Evolutionary conservation across 768 basidiomycete genomes (phyloP), one percentile per base, ranked within the genome.

Genomic region (Tricholoma furcatifolium): DNA sequence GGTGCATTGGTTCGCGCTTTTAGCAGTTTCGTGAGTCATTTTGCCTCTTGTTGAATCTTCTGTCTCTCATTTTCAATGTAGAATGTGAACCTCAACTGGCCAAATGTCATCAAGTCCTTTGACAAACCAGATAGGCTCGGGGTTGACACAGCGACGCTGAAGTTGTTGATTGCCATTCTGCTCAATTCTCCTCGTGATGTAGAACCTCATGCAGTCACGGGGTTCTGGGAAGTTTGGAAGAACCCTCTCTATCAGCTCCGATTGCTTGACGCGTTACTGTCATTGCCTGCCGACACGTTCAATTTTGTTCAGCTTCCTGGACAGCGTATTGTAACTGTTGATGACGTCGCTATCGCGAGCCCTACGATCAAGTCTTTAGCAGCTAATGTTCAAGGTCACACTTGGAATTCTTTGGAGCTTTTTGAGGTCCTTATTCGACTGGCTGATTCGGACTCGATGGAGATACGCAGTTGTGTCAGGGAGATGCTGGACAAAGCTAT

Each of bases 401-500:
- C 92, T 0, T 98, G 95, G 95, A 98, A 98, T 66, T 93, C 91
- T 5, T 73, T 93, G 8, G 93, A 97, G 60, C 73, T 98, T 38
- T 91, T 95, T 60, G 85, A 93, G 67, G 85, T 93, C 24, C 75
- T 98, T 2, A 87, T 96, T n/a, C 80, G 83, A 51, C 76, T 88
- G 47, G 87, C 88, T 2, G 85, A 86, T 54, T 82, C 85, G 2
- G 87, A 92, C 23, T 82, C 77, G 18, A 57, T 67, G 14, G 91
- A 94, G 47, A 83, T 93, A 23, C 81, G 84, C 21, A 79, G 74
- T 52, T 86, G 84, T 58, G 93, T 95, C 23, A 79, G 88, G 41
- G 93, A 97, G 60, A 89, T 97, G 85, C 69, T 98, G 49, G 95
- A 98, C 65, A 91, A 93, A 63, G 96, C 92, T 0, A 84, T 93